Conservation (phyloP, 1,284 basidiomycete species). For the Trametes polyzona region DNA sequence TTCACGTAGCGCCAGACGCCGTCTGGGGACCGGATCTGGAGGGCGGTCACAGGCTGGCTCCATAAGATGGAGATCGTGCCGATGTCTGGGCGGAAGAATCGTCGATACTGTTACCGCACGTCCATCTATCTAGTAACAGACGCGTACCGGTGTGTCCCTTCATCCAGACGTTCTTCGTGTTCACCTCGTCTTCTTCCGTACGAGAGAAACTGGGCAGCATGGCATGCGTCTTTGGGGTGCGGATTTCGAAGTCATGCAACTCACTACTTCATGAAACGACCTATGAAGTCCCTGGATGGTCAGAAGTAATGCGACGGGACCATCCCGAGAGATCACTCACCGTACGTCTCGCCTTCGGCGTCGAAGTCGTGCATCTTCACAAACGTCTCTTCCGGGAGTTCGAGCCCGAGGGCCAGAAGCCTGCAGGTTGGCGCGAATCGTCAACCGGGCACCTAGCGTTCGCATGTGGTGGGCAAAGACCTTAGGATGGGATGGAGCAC, state of each 20-base stretch:
- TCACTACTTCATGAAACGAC: conserved; percentile 42
- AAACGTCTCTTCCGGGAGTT: conserved; percentile 40
- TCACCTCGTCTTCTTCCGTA: conserved; percentile 49
- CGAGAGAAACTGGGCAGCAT: conserved; percentile 36
- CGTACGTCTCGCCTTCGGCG: conserved; percentile 22
- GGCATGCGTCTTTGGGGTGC: neutral
- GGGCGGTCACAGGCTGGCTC: conserved; percentile 59
- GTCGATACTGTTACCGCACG: neutral
- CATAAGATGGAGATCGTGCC: conserved; percentile 58
- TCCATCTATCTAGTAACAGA: no score
- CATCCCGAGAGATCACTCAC: conserved; percentile 41
- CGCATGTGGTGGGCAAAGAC: no score
- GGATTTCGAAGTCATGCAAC: neutral
- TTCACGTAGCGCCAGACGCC: conserved; percentile 61
- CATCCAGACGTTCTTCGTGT: conserved; percentile 58
- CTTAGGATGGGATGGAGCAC: conserved; percentile 32
- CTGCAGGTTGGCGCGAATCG: no score
- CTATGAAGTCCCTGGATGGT: no score
- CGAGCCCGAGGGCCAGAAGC: conserved; percentile 32
- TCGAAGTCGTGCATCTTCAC: conserved; percentile 42
- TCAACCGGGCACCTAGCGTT: no score
- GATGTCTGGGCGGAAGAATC: conserved; percentile 49
- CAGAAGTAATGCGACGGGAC: no score
- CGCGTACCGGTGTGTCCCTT: conserved; percentile 55
- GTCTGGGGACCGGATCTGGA: conserved; percentile 56